These are phyloP conservation scores for Yarrowia porcina DNA, from an alignment of 805 yeast species.

Conservation along the genomic window DNA sequence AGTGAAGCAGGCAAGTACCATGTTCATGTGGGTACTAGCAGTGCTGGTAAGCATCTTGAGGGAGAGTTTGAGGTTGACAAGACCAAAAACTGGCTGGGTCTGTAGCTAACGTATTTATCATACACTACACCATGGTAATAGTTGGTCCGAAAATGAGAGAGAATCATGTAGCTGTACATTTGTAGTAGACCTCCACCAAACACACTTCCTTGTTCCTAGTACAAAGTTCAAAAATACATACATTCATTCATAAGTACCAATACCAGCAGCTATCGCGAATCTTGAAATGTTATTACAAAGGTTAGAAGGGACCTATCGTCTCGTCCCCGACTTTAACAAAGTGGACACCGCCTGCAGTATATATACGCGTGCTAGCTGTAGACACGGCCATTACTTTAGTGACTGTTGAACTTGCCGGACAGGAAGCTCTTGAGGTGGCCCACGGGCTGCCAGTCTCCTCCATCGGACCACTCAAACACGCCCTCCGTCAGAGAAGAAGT, in stretches of 20 bases:
- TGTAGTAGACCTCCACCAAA: no score
- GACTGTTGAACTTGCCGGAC: constrained; percentile 19
- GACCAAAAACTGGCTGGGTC: constrained; percentile 2
- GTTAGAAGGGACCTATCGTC: neutral
- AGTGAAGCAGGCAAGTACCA: neutral
- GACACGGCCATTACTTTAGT: constrained; percentile 12
- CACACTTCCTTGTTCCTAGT: no score
- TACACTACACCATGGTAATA: no score
- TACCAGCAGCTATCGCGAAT: no score
- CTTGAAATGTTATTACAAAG: constrained; percentile 4
- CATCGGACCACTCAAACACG: constrained; percentile 24
- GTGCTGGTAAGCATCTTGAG: constrained; percentile 1
- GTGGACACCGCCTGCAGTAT: constrained; percentile 6
- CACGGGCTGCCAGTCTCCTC: constrained; percentile 28
- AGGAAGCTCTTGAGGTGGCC: constrained; percentile 22
- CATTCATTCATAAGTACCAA: no score
- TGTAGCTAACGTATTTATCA: no score
- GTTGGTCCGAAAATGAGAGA: no score
- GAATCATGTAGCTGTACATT: no score
- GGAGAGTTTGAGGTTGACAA: neutral
- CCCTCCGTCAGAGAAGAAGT: constrained; percentile 18
- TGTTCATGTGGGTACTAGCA: neutral
- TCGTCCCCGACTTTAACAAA: neutral
- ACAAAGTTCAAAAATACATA: no score
- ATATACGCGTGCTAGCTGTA: constrained; percentile 8